Conservation (phyloP, 2,329 filamentous ascomycete species). For the Corniculantispora saksenae region DNA sequence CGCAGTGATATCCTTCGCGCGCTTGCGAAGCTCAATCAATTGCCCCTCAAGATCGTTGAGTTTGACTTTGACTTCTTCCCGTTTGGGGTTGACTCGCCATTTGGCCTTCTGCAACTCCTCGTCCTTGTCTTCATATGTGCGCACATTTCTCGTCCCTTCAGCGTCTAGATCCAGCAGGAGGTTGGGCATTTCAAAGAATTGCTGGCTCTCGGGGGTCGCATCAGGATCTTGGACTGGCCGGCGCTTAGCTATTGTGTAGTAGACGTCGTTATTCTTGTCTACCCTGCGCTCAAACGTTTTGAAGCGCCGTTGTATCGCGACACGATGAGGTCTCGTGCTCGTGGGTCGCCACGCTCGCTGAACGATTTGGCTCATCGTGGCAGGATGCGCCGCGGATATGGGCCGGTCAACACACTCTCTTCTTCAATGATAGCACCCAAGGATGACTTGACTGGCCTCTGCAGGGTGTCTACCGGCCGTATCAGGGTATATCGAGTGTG, state of each 20-base stretch:
- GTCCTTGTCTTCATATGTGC: slow-evolving; percentile 39
- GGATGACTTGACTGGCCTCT: neutral
- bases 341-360: slow-evolving; percentile 13
- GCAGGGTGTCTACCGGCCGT: neutral
- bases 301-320: slow-evolving; percentile 16
- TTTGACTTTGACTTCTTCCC: slow-evolving; percentile 27
- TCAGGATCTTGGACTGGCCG: slow-evolving; percentile 11
- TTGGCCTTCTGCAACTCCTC: slow-evolving; percentile 33
- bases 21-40: slow-evolving; percentile 29
- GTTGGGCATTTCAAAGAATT: slow-evolving; percentile 43
- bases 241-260: slow-evolving; percentile 31
- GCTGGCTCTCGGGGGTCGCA: slow-evolving; percentile 13
- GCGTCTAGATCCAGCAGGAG: slow-evolving; percentile 56
- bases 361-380: slow-evolving; percentile 6
- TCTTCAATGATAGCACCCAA: neutral
- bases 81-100: slow-evolving; percentile 31
- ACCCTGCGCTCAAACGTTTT: slow-evolving; percentile 19
- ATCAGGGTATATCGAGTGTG: neutral
- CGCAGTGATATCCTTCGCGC: slow-evolving; percentile 27
- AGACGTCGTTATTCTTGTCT: slow-evolving; percentile 27
- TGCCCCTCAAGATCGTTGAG: slow-evolving; percentile 33
- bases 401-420: neutral
- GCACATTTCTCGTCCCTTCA: slow-evolving; percentile 45
- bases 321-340: slow-evolving; percentile 13
- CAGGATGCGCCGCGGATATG: neutral